These are phyloP conservation scores for Malus orientalis DNA, from an alignment of 306 rosid species.

Conservation along the genomic window DNA sequence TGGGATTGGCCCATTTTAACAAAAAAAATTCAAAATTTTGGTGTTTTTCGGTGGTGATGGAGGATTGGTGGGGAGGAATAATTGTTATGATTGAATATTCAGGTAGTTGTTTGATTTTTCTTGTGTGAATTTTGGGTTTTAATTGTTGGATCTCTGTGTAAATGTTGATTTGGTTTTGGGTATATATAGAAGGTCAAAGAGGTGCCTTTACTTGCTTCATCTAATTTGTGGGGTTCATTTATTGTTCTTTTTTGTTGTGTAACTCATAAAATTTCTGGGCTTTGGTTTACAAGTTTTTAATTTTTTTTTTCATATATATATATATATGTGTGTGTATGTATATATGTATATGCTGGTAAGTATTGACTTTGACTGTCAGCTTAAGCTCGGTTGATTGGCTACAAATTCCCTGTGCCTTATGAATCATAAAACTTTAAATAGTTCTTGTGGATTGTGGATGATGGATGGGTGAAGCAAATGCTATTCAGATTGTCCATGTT, in stretches of 20 bases:
- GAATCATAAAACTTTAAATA: neutral
- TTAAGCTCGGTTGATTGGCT: neutral
- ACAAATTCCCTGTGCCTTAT: neutral
- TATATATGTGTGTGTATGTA: too few relatives aligned
- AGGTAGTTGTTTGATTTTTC: neutral
- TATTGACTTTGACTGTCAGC: neutral
- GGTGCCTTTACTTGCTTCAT: slow-evolving; percentile 6
- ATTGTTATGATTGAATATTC: neutral
- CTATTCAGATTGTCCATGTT: neutral
- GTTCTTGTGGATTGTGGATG: neutral
- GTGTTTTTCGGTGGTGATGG: neutral
- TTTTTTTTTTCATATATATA: neutral
- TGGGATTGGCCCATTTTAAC: neutral
- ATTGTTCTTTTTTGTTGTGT: neutral
- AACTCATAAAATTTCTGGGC: neutral
- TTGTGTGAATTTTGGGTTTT: neutral
- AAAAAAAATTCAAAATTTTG: neutral
- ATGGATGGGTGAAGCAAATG: neutral
- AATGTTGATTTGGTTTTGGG: neutral
- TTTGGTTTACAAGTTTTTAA: neutral
- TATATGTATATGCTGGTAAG: neutral
- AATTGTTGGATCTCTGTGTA: slow-evolving; percentile 16
- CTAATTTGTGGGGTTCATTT: neutral
- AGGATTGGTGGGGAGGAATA: neutral
- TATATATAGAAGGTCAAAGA: slow-evolving; percentile 3